These are phyloP conservation scores for Torrubiella hemipterigena DNA, from an alignment of 2,329 filamentous ascomycete genomes.

Conservation along the genomic window DNA sequence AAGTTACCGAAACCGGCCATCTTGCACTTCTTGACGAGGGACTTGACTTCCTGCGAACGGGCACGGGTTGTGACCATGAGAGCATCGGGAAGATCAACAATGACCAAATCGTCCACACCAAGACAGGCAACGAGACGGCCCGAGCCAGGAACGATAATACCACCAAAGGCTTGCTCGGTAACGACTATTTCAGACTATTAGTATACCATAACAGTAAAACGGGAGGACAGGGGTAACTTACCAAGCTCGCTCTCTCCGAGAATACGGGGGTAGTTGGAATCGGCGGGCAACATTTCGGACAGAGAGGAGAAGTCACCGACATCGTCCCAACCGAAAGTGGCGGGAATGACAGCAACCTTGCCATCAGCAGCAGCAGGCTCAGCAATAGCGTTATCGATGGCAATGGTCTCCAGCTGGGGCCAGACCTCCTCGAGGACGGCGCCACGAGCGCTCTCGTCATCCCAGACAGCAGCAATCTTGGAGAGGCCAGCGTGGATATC, in stretches of 20 bases:
- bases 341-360: slow-evolving; percentile 14
- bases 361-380: slow-evolving; percentile 14
- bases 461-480: slow-evolving; percentile 13
- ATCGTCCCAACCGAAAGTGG: slow-evolving; percentile 15
- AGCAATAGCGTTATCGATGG: slow-evolving; percentile 15
- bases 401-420: slow-evolving; percentile 13
- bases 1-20: slow-evolving; percentile 12
- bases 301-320: slow-evolving; percentile 15
- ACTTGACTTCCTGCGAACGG: slow-evolving; percentile 15
- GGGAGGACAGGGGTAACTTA: slow-evolving; percentile 2
- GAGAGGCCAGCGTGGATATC: slow-evolving; percentile 11
- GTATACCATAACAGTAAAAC: not conserved
- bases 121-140: slow-evolving; percentile 14
- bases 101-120: slow-evolving; percentile 15
- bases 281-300: slow-evolving; percentile 14
- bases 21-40: slow-evolving; percentile 13
- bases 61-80: slow-evolving; percentile 15
- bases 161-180: slow-evolving; percentile 13
- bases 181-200: slow-evolving; percentile 8
- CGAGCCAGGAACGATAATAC: slow-evolving; percentile 13
- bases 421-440: slow-evolving; percentile 12
- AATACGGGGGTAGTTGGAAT: slow-evolving; percentile 12
- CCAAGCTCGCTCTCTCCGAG: slow-evolving; percentile 12
- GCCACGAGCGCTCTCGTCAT: slow-evolving; percentile 11
- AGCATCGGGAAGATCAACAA: slow-evolving; percentile 14